phyloP scores from a whole-genome alignment of 2,329 filamentous ascomycete species.

The Thermoascus crustaceus region DNA sequence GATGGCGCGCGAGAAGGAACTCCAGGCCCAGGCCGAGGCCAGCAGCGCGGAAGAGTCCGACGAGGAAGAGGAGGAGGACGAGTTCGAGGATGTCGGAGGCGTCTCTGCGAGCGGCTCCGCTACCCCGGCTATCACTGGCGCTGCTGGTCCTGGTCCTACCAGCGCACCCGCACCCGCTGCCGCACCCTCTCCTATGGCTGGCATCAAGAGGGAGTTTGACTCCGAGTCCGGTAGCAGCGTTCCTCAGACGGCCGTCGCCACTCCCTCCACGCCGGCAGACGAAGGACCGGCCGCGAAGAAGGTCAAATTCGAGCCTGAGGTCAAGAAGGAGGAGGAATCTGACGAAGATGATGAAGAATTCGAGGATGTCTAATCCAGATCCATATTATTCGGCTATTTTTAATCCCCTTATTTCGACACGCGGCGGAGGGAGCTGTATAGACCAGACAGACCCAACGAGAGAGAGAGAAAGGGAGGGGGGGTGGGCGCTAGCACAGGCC shows the following conservation, averaged over 20 bases:
- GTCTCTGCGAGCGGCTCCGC: slow-evolving; percentile 23
- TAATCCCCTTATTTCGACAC: no score
- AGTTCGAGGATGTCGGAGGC: slow-evolving; percentile 39
- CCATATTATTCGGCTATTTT: background rate
- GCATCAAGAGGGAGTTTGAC: slow-evolving; percentile 33
- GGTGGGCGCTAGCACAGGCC: no score
- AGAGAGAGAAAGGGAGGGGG: no score
- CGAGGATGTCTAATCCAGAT: slow-evolving; percentile 30
- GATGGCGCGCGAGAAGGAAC: slow-evolving; percentile 36
- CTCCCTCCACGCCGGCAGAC: slow-evolving; percentile 28
- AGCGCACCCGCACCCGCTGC: slow-evolving; percentile 6
- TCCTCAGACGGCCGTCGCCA: slow-evolving; percentile 29
- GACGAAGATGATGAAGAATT: slow-evolving; percentile 40
- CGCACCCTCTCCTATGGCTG: slow-evolving; percentile 10
- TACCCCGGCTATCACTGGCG: slow-evolving; percentile 21
- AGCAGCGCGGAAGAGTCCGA: slow-evolving; percentile 34
- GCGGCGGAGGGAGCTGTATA: no score
- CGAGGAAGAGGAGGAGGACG: slow-evolving; percentile 30
- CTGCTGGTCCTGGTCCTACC: slow-evolving; percentile 9
- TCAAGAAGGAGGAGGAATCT: slow-evolving; percentile 31
- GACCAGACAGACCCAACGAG: no score
- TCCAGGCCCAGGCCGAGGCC: slow-evolving; percentile 33
- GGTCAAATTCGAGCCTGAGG: slow-evolving; percentile 30
- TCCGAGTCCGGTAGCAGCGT: slow-evolving; percentile 31
- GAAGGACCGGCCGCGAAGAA: slow-evolving; percentile 37